Percentiles rank a stretch among this genome's conserved stretches.
Evolutionary conservation across 75 land plant genomes (phyloP).

Genomic region (Sequoia sempervirens): DNA sequence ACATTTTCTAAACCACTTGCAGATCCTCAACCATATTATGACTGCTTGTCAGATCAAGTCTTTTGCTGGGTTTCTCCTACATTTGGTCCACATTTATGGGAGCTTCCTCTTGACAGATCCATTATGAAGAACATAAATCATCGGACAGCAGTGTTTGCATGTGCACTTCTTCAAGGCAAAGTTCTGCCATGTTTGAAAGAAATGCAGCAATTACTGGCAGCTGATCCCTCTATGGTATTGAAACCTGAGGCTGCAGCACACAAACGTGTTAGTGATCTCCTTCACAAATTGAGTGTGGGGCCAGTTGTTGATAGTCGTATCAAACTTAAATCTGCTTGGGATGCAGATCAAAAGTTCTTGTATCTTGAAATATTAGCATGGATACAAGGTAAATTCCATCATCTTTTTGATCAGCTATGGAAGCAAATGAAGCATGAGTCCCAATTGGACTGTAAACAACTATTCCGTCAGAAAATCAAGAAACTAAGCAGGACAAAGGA

Average conservation of each 20-base stretch:
- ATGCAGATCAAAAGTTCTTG: slow-evolving; percentile 41
- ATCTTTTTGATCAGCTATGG: slow-evolving; percentile 59
- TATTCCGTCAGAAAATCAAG: slow-evolving; percentile 38
- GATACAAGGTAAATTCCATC: slow-evolving; percentile 55
- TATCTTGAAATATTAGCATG: slow-evolving; percentile 56
- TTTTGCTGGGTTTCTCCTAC: slow-evolving; percentile 61
- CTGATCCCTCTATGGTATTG: slow-evolving; percentile 52
- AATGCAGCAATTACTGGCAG: slow-evolving; percentile 44
- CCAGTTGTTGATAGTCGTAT: slow-evolving; percentile 53
- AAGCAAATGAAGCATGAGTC: slow-evolving; percentile 49
- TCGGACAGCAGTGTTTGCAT: slow-evolving; percentile 70
- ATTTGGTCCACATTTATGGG: slow-evolving; percentile 86
- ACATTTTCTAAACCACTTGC: slow-evolving; percentile 72
- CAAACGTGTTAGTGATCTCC: slow-evolving; percentile 66
- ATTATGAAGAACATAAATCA: slow-evolving; percentile 31
- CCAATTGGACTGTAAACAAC: slow-evolving; percentile 35
- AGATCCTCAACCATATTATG: slow-evolving; percentile 87
- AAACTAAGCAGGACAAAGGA: slow-evolving; percentile 1
- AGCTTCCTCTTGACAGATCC: slow-evolving; percentile 61
- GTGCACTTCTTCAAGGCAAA: slow-evolving; percentile 78
- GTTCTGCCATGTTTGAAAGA: slow-evolving; percentile 70
- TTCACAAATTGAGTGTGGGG: slow-evolving; percentile 39
- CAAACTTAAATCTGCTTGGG: slow-evolving; percentile 48
- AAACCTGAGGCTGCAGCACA: slow-evolving; percentile 63
- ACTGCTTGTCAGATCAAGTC: slow-evolving; percentile 53